These are phyloP conservation scores for Pseudozyma pruni DNA, from an alignment of 1,284 basidiomycete species.

Conservation along the genomic window DNA sequence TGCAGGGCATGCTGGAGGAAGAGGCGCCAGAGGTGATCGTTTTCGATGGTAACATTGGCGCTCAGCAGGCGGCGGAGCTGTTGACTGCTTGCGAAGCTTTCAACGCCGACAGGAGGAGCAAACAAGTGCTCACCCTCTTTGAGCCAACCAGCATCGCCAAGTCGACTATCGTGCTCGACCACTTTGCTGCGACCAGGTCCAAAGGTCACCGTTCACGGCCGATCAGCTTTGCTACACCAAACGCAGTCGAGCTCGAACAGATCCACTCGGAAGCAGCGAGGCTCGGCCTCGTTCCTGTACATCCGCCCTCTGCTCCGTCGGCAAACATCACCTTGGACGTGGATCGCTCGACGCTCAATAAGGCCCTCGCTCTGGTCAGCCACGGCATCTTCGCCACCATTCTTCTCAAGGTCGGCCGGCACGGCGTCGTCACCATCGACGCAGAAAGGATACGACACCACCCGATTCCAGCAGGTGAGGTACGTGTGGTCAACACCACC, in stretches of 20 bases:
- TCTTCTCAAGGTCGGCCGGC: slow-evolving; percentile 47
- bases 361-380: slow-evolving; percentile 9
- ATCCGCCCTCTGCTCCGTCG: background rate
- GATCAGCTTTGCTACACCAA: slow-evolving; percentile 45
- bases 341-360: background rate
- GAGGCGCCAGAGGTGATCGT: slow-evolving; percentile 19
- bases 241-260: slow-evolving; percentile 40
- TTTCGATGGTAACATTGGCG: slow-evolving; percentile 45
- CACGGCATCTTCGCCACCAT: slow-evolving; percentile 25
- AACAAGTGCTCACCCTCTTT: slow-evolving; percentile 22
- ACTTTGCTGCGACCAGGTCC: slow-evolving; percentile 3
- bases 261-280: slow-evolving; percentile 16
- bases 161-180: slow-evolving; percentile 15
- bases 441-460: slow-evolving; percentile 16
- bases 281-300: slow-evolving; percentile 10
- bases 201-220: background rate
- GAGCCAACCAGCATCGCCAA: slow-evolving; percentile 47
- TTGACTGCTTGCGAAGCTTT: slow-evolving; percentile 29
- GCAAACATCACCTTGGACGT: background rate
- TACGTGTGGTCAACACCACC: slow-evolving; percentile 52
- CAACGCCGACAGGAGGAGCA: slow-evolving; percentile 23
- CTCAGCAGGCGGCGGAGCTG: slow-evolving; percentile 50
- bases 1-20: background rate
- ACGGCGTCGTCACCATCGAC: slow-evolving; percentile 38
- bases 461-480: slow-evolving; percentile 29